A percentile compares a stretch with the other conserved stretches of the same genome.
These are phyloP conservation scores for Sarocladium strictum DNA, from an alignment of 2,329 filamentous ascomycete genomes.

Conservation along the genomic window DNA sequence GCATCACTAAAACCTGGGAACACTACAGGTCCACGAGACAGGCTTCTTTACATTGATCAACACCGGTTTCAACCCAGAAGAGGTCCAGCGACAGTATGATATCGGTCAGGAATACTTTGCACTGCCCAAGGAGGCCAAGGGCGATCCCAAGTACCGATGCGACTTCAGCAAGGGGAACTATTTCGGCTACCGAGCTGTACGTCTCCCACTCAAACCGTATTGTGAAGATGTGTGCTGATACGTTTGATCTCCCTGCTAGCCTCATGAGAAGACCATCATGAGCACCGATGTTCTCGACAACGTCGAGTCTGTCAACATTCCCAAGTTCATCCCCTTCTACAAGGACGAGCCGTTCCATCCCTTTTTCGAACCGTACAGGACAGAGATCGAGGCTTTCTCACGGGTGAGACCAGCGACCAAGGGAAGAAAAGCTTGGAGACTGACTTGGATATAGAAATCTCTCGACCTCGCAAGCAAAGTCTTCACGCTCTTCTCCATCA, in stretches of 20 bases:
- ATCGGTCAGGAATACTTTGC: slow-evolving; percentile 47
- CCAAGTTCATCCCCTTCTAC: slow-evolving; percentile 40
- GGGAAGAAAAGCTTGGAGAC: too few relatives aligned
- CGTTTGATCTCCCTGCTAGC: background rate
- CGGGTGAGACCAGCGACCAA: too few relatives aligned
- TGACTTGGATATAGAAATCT: slow-evolving; percentile 17
- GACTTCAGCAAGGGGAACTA: slow-evolving; percentile 39
- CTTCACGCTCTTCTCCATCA: slow-evolving; percentile 31
- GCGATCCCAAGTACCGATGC: slow-evolving; percentile 31
- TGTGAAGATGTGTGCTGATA: background rate
- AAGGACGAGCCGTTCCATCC: slow-evolving; percentile 27
- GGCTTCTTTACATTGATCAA: slow-evolving; percentile 52
- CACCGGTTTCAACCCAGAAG: slow-evolving; percentile 44
- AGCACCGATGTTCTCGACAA: slow-evolving; percentile 7
- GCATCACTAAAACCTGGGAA: background rate
- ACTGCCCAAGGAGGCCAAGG: slow-evolving; percentile 38
- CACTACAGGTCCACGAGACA: slow-evolving; percentile 13
- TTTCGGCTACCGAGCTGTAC: slow-evolving; percentile 34
- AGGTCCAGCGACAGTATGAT: slow-evolving; percentile 48
- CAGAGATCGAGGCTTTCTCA: slow-evolving; percentile 45
- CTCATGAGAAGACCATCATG: slow-evolving; percentile 5
- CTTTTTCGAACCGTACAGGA: slow-evolving; percentile 31
- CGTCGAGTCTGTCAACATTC: slow-evolving; percentile 47
- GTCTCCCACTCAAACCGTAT: background rate
- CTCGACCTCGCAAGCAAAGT: slow-evolving; percentile 23